A percentile compares a stretch with the other conserved stretches of the same genome.
phyloP scores from a whole-genome alignment of 2,329 filamentous ascomycete genomes.

The Dendryphion nanum region DNA sequence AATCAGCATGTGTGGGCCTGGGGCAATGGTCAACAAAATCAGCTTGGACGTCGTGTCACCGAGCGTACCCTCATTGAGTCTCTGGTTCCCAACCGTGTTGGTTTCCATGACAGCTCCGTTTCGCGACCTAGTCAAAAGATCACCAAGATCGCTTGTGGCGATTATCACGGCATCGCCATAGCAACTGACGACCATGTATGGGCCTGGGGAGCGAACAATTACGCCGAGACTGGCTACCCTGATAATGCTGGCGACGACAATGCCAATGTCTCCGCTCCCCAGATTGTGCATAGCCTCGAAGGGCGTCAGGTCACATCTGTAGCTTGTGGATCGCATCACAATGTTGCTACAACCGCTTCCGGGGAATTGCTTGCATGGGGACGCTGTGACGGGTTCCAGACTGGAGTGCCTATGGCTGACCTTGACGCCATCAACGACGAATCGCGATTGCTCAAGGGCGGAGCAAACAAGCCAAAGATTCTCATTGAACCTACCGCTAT shows the following conservation, averaged over 20 bases:
- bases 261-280: conserved; percentile 66
- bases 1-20: conserved; percentile 67
- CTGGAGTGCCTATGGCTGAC: conserved; percentile 38
- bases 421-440: conserved; percentile 40
- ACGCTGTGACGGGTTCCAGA: conserved; percentile 58
- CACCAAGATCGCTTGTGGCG: conserved; percentile 64
- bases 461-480: conserved; percentile 66
- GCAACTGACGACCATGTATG: conserved; percentile 66
- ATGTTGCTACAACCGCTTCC: conserved; percentile 54
- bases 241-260: conserved; percentile 65
- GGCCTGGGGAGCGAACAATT: conserved; percentile 86
- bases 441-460: conserved; percentile 49
- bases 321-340: conserved; percentile 74
- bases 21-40: conserved; percentile 71
- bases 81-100: conserved; percentile 57
- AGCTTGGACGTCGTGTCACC: conserved; percentile 64
- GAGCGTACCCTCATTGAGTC: conserved; percentile 57
- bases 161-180: conserved; percentile 79
- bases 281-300: conserved; percentile 63
- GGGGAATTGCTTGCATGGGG: conserved; percentile 61
- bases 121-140: conserved; percentile 51
- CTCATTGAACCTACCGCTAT: conserved; percentile 65
- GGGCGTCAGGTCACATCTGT: conserved; percentile 66
- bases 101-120: conserved; percentile 45
- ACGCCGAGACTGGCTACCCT: conserved; percentile 71